Evolutionary conservation across 176 grass and related monocot genomes (phyloP), one percentile per base, ranked within the genome.

Genomic region (Hyparrhenia diplandra): DNA sequence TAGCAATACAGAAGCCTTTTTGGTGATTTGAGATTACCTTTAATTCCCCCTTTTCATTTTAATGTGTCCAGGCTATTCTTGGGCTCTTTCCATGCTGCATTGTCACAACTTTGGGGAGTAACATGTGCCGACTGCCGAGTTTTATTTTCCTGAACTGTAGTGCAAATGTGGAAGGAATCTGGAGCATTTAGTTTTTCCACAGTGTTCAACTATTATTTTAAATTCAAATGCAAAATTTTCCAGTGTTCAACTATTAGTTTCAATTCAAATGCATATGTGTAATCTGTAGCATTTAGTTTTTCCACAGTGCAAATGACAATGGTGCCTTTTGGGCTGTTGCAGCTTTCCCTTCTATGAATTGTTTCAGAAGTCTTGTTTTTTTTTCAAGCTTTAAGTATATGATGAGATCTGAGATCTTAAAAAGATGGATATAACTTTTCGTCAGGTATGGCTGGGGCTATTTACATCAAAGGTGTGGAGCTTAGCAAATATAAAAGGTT

Each of bases 401-500:
- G 4, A 35, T n/a, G n/a, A n/a, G n/a, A n/a, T n/a, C n/a, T n/a
- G n/a, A n/a, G 4, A 35, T 20, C 71, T 23, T 23, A 36, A 34
- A 20, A n/a, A 14, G 13, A n/a, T 55, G 30, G 29, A 23, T 6
- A 28, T 13, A 60, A 69, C 5, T 76, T 8, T 77, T 69, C 8
- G 8, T 64, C 46, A 95, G 93, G 93, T 23, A 95, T 95, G 90
- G 63, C 87, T 24, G 90, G 90, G 12, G 93, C 90, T 58, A 84
- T 95, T 55, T 88, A 86, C 43, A 88, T 95, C 74, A 92, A 88
- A 61, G 93, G 90, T 64, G 77, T 95, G 60, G 87, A 88, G 27
- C 74, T 83, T 45, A 84, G 74, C 62, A 92, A 92, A 77, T 92
- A 95, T 73, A 92, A 87, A 84, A 95, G 92, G 92, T 92, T 21